Evolutionary conservation across 805 yeast genomes (phyloP).

Genomic region (Wickerhamiella nectarea): DNA sequence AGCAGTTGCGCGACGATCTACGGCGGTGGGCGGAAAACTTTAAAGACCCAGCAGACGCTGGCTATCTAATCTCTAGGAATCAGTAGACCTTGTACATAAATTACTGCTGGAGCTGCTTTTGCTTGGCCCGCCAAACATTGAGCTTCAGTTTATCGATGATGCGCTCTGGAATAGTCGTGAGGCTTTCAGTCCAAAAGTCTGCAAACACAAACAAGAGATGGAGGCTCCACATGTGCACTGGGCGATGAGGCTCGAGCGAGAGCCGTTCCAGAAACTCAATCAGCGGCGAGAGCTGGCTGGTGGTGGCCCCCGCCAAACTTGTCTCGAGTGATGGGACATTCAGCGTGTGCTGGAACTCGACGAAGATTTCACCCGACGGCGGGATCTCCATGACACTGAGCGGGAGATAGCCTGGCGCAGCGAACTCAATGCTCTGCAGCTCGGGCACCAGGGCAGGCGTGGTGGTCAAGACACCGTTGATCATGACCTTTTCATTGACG

Average conservation of each 20-base stretch:
- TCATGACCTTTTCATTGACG: constrained; percentile 30
- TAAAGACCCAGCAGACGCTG: constrained; percentile 21
- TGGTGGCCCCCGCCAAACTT: neutral
- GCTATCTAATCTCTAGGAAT: constrained; percentile 10
- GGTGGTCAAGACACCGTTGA: constrained; percentile 29
- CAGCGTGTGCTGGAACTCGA: constrained; percentile 27
- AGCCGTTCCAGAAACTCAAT: constrained; percentile 4
- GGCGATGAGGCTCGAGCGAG: constrained; percentile 6
- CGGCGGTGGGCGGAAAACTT: constrained; percentile 15
- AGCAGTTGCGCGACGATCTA: constrained; percentile 9
- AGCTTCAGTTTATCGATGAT: constrained; percentile 14
- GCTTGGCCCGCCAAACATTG: constrained; percentile 7
- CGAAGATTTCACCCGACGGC: constrained; percentile 34
- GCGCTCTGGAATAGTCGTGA: constrained; percentile 10
- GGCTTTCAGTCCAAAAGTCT: constrained; percentile 14
- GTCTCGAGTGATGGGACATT: constrained; percentile 16
- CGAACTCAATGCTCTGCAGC: constrained; percentile 38
- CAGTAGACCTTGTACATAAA: neutral
- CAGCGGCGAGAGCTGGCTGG: neutral
- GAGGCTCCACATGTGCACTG: constrained; percentile 8
- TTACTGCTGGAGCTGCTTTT: neutral
- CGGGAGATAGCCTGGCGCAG: constrained; percentile 35
- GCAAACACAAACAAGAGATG: constrained; percentile 7
- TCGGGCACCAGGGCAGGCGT: constrained; percentile 66
- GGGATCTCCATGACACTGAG: neutral